phyloP scores from a whole-genome alignment of 192 early-diverging fungal species.

The Umbelopsis vinacea region DNA sequence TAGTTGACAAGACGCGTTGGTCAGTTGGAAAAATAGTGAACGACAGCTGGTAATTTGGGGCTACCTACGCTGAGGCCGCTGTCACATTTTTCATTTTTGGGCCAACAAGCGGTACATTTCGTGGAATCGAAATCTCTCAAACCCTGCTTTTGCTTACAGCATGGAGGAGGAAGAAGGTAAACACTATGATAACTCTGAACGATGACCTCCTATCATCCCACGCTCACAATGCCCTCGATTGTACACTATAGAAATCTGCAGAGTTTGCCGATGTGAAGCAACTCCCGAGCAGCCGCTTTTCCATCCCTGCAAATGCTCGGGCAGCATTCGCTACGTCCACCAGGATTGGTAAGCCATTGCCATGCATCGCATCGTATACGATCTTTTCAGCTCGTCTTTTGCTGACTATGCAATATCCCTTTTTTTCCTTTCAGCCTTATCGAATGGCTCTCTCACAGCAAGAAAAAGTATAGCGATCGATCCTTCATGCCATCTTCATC shows the following conservation, averaged over 20 bases:
- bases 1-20: too few species aligned
- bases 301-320: conserved; percentile 96
- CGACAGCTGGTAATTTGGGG: not conserved
- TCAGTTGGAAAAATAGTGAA: too few species aligned
- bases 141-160: conserved; percentile 10
- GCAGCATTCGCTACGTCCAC: conserved; percentile 93
- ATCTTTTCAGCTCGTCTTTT: too few species aligned
- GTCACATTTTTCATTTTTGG: conserved; percentile 15
- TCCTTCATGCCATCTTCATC: not conserved
- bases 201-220: not conserved
- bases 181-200: not conserved
- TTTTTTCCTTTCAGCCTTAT: conserved; percentile 54
- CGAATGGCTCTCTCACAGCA: conserved; percentile 85
- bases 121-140: not conserved
- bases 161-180: conserved; percentile 24
- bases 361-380: not conserved
- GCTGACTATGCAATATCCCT: not conserved
- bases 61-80: not conserved
- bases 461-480: conserved; percentile 61
- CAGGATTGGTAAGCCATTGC: conserved; percentile 72
- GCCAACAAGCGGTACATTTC: not conserved
- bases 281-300: conserved; percentile 85
- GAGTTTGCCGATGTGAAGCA: conserved; percentile 81
- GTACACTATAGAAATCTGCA: conserved; percentile 65
- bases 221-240: not conserved